Base-by-base conservation (phyloP, 352 stramenopile species). In the Globisporangium spinosum region DNA sequence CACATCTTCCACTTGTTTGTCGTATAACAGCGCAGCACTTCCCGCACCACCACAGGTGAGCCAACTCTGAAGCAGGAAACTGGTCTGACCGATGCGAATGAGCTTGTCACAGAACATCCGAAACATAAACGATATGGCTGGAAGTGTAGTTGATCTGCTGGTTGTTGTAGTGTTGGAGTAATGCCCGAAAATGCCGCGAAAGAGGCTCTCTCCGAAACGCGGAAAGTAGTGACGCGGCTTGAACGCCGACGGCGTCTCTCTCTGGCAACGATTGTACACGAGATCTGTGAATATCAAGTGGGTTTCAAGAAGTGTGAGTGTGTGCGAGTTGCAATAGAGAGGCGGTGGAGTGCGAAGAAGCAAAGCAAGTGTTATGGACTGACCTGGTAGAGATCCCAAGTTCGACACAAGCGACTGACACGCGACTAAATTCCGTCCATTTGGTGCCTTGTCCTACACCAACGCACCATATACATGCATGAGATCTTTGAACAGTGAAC, bases 21-120 rank as follows among this genome's bases (percentile, higher is more conserved):
- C 73, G 47, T 75, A 70, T 17, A 84, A 68, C 22, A 84, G 55
- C 38, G 58, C 73, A 8, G 59, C 73, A 8, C 54, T 58, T 34
- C 22, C 27, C 15, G 32, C 20, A 15, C 47, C 40, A 29, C n/a
- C 40, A 17, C n/a, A 6, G 17, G 6, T 43, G 20, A 89, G 51
- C 83, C 82, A 93, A 45, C 72, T 81, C 53, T 87, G 69, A 2
- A 89, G 53, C 3, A 91, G 47, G 1, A 45, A 53, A 45, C 78
- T 61, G 4, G 73, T 71, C 65, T 90, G 79, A 0, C 85, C 81
- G 22, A 90, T 87, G 32, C 85, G 81, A 8, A 73, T 71, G 8
- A 93, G 47, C 47, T 91, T 93, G 35, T 90, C 76, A n/a, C 59
- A 70, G 34, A 93, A 77, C 70, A 87, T 73, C 9, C 83, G 82